Evolutionary conservation across 352 stramenopile species (phyloP), one percentile per base, ranked within the genome.

Genomic region (Achlya hypogyna): DNA sequence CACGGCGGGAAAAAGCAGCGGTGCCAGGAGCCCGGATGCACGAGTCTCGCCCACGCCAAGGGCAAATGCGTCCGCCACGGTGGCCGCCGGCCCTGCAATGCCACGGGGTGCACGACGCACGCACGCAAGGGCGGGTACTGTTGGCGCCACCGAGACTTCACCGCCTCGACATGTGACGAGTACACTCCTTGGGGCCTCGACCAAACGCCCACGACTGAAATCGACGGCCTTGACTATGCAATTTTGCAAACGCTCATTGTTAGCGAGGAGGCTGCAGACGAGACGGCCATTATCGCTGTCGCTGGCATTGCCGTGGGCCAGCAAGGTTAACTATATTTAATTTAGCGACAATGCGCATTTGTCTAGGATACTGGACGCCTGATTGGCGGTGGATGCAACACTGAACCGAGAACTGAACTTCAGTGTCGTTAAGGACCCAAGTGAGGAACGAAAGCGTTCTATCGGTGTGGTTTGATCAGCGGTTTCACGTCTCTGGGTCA

Each of bases 51-150:
- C 10, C 51, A 59, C 25, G 29, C 23, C 14, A 35, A 42, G 5
- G 29, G 29, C 51, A 59, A 59, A n/a, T 59, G 51, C 22, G 51
- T 59, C 9, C 51, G 51, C 4, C 51, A 59, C 12, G 51, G 51
- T n/a, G 51, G 51, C 25, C 22, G 51, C 22, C 51, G 51, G 14
- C 23, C 23, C 3, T 59, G 51, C 51, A 59, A 31, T 9, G 23
- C 29, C 31, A 28, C 16, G 18, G 51, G 51, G 10, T 59, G 51
- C 51, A 20, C 40, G 20, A 59, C 51, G 10, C 51, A 59, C 18
- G 51, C 51, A 9, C 51, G 51, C 16, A 38, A 31, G 5, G 51
- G 51, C 4, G 51, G 51, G 18, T 59, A 59, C 51, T 59, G 51
- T 28, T 59, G 51, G 22, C 51, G 51, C 27, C 51, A 59, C 25